A percentile compares a stretch with the other conserved stretches of the same genome.
phyloP scores from a whole-genome alignment of 305 asterid species.

The Rubia tinctorum region DNA sequence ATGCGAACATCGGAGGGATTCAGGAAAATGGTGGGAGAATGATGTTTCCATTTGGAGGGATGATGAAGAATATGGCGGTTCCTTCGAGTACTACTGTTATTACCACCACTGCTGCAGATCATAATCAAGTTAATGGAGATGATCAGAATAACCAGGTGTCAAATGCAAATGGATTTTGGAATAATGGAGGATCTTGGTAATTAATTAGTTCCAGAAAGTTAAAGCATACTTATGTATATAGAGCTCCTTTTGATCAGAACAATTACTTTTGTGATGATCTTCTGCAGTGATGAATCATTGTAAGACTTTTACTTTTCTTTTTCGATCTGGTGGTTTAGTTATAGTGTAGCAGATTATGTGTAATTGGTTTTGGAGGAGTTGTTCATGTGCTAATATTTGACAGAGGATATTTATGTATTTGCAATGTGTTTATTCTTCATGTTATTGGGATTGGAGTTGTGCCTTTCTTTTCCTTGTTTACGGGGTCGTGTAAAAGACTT shows the following conservation, averaged over 20 bases:
- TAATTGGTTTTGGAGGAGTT: conserved; percentile 31
- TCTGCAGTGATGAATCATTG: no score
- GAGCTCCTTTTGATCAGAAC: neutral
- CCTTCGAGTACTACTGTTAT: conserved; percentile 10
- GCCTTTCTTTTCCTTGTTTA: neutral
- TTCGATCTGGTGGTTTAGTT: conserved; percentile 8
- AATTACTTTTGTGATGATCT: neutral
- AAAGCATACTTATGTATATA: neutral
- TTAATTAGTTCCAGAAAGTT: neutral
- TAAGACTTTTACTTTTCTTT: neutral
- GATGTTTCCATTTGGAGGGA: conserved; percentile 57
- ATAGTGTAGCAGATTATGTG: conserved; percentile 27
- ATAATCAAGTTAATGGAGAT: conserved; percentile 4
- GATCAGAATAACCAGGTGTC: neutral
- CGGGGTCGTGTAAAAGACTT: neutral
- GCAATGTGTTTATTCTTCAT: conserved; percentile 2
- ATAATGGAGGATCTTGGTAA: conserved; percentile 58
- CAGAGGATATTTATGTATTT: neutral
- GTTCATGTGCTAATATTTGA: conserved; percentile 30
- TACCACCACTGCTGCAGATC: neutral
- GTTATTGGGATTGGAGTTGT: neutral
- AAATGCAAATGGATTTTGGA: conserved; percentile 59
- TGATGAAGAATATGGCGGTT: conserved; percentile 27
- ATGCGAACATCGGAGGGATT: conserved; percentile 6
- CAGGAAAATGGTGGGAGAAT: conserved; percentile 37